Evolutionary conservation across 2,329 filamentous ascomycete genomes (phyloP).

Genomic region (Calonectria crousiana): DNA sequence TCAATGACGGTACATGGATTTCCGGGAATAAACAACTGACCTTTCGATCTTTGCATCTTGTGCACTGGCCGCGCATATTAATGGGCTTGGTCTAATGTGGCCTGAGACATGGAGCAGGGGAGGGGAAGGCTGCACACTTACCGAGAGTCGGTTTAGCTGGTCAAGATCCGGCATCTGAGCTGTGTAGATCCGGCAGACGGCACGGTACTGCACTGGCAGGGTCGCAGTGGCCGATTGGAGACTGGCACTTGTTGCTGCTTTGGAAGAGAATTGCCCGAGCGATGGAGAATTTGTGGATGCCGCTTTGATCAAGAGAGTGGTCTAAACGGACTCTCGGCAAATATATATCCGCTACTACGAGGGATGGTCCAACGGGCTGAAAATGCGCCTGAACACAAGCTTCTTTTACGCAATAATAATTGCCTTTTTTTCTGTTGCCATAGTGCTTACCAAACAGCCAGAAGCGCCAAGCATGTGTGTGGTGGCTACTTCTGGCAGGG

Average conservation of each 20-base stretch:
- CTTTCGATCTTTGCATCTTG: conserved; percentile 45
- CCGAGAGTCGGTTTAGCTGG: conserved; percentile 42
- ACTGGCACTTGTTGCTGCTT: background rate
- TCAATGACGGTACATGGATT: background rate
- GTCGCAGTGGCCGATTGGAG: conserved; percentile 6
- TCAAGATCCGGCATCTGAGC: conserved; percentile 27
- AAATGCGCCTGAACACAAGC: background rate
- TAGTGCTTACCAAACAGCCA: background rate
- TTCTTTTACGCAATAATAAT: conserved; percentile 17
- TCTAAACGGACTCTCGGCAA: conserved; percentile 21
- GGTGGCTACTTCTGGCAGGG: background rate
- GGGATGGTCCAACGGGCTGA: background rate
- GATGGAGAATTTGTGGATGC: conserved; percentile 1
- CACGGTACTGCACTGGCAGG: background rate
- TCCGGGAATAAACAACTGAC: conserved; percentile 16
- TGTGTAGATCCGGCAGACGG: conserved; percentile 3
- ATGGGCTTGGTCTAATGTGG: background rate
- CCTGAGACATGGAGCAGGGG: background rate
- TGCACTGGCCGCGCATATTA: conserved; percentile 33
- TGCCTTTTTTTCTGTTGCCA: background rate
- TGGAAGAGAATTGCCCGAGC: background rate
- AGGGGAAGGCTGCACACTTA: conserved; percentile 24
- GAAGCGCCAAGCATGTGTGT: background rate
- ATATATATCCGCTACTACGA: conserved; percentile 3
- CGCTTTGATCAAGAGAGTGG: background rate